These are phyloP conservation scores for Leptomonas seymouri DNA, from an alignment of 208 protist species.

Conservation along the genomic window DNA sequence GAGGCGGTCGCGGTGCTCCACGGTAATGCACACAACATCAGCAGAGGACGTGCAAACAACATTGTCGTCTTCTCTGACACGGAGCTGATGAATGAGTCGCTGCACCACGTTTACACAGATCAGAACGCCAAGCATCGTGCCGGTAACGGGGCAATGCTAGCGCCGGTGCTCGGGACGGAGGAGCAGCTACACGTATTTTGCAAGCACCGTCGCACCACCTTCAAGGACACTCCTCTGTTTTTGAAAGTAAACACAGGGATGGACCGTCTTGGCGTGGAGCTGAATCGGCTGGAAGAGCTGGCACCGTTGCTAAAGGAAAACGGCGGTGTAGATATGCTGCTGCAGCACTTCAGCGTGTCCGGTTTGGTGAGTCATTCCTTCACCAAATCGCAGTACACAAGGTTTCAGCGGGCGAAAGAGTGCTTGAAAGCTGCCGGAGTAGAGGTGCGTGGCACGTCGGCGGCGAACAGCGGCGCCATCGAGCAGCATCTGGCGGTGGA, in stretches of 20 bases:
- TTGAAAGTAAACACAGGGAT: conserved; percentile 65
- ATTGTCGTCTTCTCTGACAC: conserved; percentile 60
- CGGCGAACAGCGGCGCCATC: conserved; percentile 55
- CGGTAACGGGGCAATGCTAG: conserved; percentile 28
- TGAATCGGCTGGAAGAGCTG: conserved; percentile 36
- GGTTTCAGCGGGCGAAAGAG: conserved; percentile 42
- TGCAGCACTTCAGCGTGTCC: conserved; percentile 61
- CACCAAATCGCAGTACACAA: conserved; percentile 38
- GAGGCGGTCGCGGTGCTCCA: conserved; percentile 48
- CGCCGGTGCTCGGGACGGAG: conserved; percentile 39
- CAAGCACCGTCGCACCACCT: conserved; percentile 32
- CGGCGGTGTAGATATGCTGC: conserved; percentile 45
- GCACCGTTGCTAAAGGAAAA: conserved; percentile 41
- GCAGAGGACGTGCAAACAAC: conserved; percentile 16
- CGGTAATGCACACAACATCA: conserved; percentile 22
- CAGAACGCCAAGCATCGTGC: conserved; percentile 42
- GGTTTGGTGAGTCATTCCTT: conserved; percentile 45
- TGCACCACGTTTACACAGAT: conserved; percentile 38
- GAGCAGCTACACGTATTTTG: conserved; percentile 48
- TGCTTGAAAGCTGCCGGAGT: conserved; percentile 42
- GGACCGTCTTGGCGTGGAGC: conserved; percentile 49
- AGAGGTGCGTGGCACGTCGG: conserved; percentile 55
- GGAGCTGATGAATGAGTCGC: conserved; percentile 44
- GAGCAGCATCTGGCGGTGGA: conserved; percentile 46
- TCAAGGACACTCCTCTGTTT: conserved; percentile 47